These are phyloP conservation scores for Coix lacrymajobi DNA, from an alignment of 176 grass and related monocot genomes.

Conservation along the genomic window DNA sequence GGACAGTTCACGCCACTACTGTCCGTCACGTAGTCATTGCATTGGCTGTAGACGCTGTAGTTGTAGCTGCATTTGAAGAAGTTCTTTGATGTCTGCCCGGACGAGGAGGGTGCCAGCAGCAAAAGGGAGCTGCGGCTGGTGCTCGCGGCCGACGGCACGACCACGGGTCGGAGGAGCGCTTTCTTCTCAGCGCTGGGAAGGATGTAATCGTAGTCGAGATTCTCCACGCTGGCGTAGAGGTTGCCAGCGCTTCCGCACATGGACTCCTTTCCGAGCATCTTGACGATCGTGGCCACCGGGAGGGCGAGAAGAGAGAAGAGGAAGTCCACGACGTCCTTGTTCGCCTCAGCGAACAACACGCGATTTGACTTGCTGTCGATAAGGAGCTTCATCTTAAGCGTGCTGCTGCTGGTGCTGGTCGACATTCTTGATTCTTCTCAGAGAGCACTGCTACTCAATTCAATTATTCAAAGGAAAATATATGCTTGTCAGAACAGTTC, in stretches of 20 bases:
- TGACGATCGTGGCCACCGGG: neutral
- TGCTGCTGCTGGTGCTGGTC: neutral
- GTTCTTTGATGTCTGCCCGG: too few species aligned
- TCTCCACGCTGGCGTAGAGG: constrained; percentile 10
- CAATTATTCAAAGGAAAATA: too few species aligned
- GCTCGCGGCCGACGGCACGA: neutral
- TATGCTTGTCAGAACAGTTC: too few species aligned
- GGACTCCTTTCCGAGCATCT: neutral
- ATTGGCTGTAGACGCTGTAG: accelerated
- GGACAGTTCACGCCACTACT: neutral
- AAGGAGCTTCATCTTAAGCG: constrained; percentile 21
- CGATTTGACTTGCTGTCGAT: neutral
- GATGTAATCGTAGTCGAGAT: constrained; percentile 11
- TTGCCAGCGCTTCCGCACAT: constrained; percentile 14
- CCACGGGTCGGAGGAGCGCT: neutral
- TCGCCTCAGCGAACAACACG: constrained; percentile 25
- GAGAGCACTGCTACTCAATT: too few species aligned
- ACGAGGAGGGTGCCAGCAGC: too few species aligned
- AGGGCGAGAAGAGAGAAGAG: constrained; percentile 30
- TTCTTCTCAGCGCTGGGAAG: neutral
- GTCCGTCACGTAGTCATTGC: neutral
- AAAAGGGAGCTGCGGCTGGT: neutral
- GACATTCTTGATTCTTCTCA: too few species aligned
- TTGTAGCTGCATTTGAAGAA: too few species aligned
- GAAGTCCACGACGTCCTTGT: constrained; percentile 38